Evolutionary conservation across 257 asterid genomes (phyloP), one percentile per base, ranked within the genome.

Genomic region (Cruciata laevipes): DNA sequence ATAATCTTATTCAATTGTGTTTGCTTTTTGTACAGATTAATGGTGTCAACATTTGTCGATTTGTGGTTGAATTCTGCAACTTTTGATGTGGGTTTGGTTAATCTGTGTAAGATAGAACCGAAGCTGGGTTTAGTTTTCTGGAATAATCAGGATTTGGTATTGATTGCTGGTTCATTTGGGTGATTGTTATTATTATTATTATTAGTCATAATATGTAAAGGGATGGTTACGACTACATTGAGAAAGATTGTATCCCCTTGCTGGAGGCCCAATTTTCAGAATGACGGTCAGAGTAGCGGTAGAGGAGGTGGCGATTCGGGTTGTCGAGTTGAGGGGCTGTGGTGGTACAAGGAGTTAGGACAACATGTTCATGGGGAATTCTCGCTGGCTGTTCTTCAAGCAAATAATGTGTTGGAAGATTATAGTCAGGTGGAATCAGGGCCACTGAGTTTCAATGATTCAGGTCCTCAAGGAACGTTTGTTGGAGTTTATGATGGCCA

Each of bases 401-500:
- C 96, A 6, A 91, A 91, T 63, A 78, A 40, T 67, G 67, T 74
- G 32, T 59, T 89, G 77, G 98, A 91, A 75, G 98, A 89, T 87
- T 84, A 87, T 16, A 71, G 96, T 77, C 96, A 89, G 75, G 76
- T 91, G n/a, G 96, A 91, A 75, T 91, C 95, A 0, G 98, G 96
- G 40, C 78, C 90, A 4, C 63, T 91, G 90, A 87, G 95, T 77
- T 76, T 74, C 7, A 21, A 71, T 38, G 87, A 83, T 56, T 63
- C 80, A 0, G 94, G 95, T 21, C 95, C 89, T 64, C 78, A 73
- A 49, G 98, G 96, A 37, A 85, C 98, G 9, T 91, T 87, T 81
- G 91, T 91, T 17, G 98, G 98, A 67, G 69, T 91, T 65, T 91
- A 91, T 65, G 98, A 91, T 66, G 98, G 96, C 61, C 98, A 91